These are phyloP conservation scores for Citrullus colocynthis DNA, from an alignment of 306 rosid genomes.

Conservation along the genomic window DNA sequence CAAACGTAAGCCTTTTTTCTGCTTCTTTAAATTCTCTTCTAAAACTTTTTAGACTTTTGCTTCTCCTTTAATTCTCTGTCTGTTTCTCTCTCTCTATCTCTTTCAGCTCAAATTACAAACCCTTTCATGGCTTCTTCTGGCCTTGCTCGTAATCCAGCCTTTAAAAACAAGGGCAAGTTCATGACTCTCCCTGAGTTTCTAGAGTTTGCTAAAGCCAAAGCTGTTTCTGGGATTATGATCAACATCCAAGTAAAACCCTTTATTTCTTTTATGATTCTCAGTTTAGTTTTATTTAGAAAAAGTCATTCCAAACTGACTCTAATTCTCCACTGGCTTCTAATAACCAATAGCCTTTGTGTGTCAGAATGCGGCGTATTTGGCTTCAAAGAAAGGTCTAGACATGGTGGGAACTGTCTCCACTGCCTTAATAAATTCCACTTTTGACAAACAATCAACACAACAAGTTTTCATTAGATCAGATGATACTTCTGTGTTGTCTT, in stretches of 20 bases:
- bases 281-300: too few species aligned
- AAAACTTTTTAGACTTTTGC: background rate
- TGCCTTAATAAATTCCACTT: constrained; percentile 52
- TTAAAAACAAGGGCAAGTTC: constrained; percentile 50
- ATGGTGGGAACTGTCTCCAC: constrained; percentile 34
- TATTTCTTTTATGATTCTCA: background rate
- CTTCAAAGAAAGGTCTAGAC: constrained; percentile 69
- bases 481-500: constrained; percentile 60
- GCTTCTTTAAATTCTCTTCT: background rate
- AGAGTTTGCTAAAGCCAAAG: constrained; percentile 70
- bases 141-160: constrained; percentile 52
- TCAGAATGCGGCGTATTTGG: constrained; percentile 74
- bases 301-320: background rate
- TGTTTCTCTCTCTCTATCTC: background rate
- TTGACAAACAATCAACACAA: constrained; percentile 59
- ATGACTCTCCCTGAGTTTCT: constrained; percentile 56
- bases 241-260: constrained; percentile 31
- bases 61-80: background rate
- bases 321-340: background rate
- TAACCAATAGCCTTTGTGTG: constrained; percentile 4
- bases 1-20: constrained; percentile 38
- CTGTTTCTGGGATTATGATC: constrained; percentile 51
- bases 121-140: constrained; percentile 8
- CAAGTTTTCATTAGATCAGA: constrained; percentile 62
- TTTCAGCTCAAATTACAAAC: constrained; percentile 52